These are phyloP conservation scores for Exophiala bonariae DNA, from an alignment of 2,329 filamentous ascomycete species.

Conservation along the genomic window DNA sequence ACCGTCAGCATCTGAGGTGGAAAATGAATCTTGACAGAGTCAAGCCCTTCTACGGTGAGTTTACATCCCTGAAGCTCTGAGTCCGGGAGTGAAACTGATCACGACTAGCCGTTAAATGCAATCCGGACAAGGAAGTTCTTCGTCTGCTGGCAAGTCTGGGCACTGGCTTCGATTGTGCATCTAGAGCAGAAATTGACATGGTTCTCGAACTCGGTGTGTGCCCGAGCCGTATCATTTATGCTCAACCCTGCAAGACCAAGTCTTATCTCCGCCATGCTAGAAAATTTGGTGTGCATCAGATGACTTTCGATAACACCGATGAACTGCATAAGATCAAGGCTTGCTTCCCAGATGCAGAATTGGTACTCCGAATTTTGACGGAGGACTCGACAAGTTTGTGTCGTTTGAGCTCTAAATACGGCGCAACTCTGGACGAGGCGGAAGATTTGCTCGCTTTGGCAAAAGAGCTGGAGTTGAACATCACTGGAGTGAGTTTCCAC, in stretches of 20 bases:
- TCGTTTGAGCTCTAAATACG: slow-evolving; percentile 96
- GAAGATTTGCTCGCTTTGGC: slow-evolving; percentile 76
- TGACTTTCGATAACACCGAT: slow-evolving; percentile 99
- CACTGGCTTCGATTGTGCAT: slow-evolving; percentile 96
- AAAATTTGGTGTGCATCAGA: slow-evolving; percentile 83
- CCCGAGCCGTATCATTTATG: slow-evolving; percentile 93
- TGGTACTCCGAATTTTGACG: slow-evolving; percentile 91
- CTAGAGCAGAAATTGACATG: slow-evolving; percentile 94
- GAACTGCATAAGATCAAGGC: slow-evolving; percentile 98
- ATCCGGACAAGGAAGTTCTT: slow-evolving; percentile 87
- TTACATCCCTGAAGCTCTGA: not conserved
- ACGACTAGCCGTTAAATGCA: slow-evolving; percentile 87
- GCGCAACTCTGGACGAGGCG: slow-evolving; percentile 81
- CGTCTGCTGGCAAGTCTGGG: slow-evolving; percentile 84
- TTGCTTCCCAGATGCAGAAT: slow-evolving; percentile 82
- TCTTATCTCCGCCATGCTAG: slow-evolving; percentile 93
- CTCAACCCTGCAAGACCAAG: slow-evolving; percentile 99
- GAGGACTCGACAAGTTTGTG: slow-evolving; percentile 94
- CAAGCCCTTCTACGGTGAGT: slow-evolving; percentile 91
- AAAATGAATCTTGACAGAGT: slow-evolving; percentile 90
- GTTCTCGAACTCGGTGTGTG: slow-evolving; percentile 80
- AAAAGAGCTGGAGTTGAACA: slow-evolving; percentile 78
- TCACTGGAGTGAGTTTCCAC: slow-evolving; percentile 96
- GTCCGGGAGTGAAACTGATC: not conserved
- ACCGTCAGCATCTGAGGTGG: slow-evolving; percentile 98